Base-by-base conservation (phyloP, 768 basidiomycete genomes). In the Galerina sulciceps region DNA sequence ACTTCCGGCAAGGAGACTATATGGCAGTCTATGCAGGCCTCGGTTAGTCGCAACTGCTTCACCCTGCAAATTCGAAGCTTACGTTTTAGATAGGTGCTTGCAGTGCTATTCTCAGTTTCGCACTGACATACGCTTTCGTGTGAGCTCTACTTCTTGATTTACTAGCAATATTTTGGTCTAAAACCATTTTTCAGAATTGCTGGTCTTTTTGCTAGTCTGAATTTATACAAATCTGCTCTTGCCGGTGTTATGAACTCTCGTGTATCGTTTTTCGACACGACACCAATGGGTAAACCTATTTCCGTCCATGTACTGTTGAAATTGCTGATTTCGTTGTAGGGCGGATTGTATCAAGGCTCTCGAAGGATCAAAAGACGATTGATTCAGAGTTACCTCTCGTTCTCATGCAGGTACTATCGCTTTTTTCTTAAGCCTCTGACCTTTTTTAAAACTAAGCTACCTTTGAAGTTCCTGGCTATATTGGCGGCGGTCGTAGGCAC, bases 231-330 rank as follows among this genome's bases (percentile, higher is more conserved):
- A 62, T 69, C 74, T 4, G 88, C 88, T 0, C 72, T 91, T 10
- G 67, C 60, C 5, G 76, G 78, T 13, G 86, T 93, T 4, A 65
- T 93, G 53, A 73, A 80, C 4, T 88, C 88, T 9, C 85, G 88
- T 0, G 69, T 79, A 0, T 81, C 85, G 3, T 91, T 90, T 74
- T 90, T 89, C 65, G 90, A 92, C 66, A 87, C 88, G 0, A 90
- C 89, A 0, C 87, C 87, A 1, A 80, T 87, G 67, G 86, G 86
- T 85, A 63, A 31, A n/a, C 14, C 31, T 55, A 11, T 14, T 20
- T 17, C 23, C 17, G 0, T 18, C 2, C 43, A 2, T 51, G 48
- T 18, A 46, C 15, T 35, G 11, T 42, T 52, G 22, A 18, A 17
- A 54, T 20, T 35, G 10, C 53, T 62, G n/a, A 58, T 38, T 10